Evolutionary conservation across 2,329 filamentous ascomycete genomes (phyloP).

Genomic region (Nothophaeocryptopus gaeumannii): DNA sequence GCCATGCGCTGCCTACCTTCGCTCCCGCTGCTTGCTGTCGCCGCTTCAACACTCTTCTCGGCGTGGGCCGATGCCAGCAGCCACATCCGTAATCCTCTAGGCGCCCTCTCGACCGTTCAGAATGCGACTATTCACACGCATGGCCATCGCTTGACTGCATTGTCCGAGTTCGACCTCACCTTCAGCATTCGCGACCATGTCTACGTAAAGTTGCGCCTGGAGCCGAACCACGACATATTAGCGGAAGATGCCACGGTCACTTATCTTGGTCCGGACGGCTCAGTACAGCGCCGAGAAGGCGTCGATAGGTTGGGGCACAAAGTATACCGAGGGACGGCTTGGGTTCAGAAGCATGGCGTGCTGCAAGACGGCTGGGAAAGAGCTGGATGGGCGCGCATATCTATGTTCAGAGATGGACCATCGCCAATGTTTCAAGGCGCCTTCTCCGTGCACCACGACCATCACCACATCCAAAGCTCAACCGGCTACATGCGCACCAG

Average conservation of each 20-base stretch:
- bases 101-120: conserved; percentile 69
- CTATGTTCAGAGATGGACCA: conserved; percentile 71
- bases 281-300: conserved; percentile 61
- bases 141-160: conserved; percentile 72
- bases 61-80: conserved; percentile 47
- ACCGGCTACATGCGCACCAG: conserved; percentile 71
- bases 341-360: conserved; percentile 58
- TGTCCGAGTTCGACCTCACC: conserved; percentile 79
- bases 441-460: conserved; percentile 75
- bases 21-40: conserved; percentile 19
- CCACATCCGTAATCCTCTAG: conserved; percentile 70
- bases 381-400: conserved; percentile 83
- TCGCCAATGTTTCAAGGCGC: conserved; percentile 84
- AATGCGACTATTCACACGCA: conserved; percentile 74
- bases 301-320: conserved; percentile 72
- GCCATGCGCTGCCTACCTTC: conserved; percentile 21
- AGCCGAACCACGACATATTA: conserved; percentile 89
- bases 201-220: conserved; percentile 72
- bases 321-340: conserved; percentile 79
- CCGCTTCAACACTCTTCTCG: conserved; percentile 20
- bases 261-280: conserved; percentile 70
- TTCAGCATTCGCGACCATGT: conserved; percentile 69
- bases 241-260: conserved; percentile 71
- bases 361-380: conserved; percentile 65
- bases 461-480: conserved; percentile 81